Evolutionary conservation across 306 rosid genomes (phyloP).

Genomic region (Dalbergia cultrata): DNA sequence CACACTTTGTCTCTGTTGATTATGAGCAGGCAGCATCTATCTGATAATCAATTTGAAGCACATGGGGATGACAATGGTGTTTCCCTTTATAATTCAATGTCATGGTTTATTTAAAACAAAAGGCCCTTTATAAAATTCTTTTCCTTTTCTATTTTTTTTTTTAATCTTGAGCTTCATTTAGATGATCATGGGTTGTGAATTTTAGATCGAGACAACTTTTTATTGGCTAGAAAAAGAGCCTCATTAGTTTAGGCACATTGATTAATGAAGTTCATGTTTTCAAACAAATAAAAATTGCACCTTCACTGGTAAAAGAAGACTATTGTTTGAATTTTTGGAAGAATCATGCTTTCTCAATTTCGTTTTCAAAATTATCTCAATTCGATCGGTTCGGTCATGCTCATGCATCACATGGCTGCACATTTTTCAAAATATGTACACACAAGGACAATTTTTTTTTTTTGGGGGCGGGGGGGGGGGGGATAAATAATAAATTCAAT

Average conservation of each 20-base stretch:
- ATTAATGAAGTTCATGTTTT: background rate
- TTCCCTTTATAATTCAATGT: constrained; percentile 24
- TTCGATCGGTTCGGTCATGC: background rate
- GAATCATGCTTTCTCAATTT: background rate
- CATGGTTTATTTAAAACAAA: constrained; percentile 28
- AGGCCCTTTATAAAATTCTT: background rate
- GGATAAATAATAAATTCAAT: too few relatives aligned
- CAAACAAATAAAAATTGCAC: background rate
- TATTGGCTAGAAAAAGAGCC: too few relatives aligned
- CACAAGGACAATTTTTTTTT: background rate
- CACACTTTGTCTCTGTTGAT: constrained; percentile 33
- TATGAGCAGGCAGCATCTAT: constrained; percentile 21
- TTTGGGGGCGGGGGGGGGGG: too few relatives aligned
- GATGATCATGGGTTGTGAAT: background rate
- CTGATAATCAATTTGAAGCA: constrained; percentile 38
- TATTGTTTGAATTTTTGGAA: background rate
- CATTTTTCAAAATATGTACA: background rate
- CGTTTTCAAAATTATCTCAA: background rate
- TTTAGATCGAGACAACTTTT: background rate
- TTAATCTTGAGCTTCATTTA: too few relatives aligned
- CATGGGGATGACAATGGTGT: constrained; percentile 37
- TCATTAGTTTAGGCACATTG: too few relatives aligned
- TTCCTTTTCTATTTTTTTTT: background rate
- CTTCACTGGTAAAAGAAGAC: background rate
- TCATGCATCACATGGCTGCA: background rate